Evolutionary conservation across 148 eudicot genomes (phyloP).

Genomic region (Mesembryanthemum crystallinum): DNA sequence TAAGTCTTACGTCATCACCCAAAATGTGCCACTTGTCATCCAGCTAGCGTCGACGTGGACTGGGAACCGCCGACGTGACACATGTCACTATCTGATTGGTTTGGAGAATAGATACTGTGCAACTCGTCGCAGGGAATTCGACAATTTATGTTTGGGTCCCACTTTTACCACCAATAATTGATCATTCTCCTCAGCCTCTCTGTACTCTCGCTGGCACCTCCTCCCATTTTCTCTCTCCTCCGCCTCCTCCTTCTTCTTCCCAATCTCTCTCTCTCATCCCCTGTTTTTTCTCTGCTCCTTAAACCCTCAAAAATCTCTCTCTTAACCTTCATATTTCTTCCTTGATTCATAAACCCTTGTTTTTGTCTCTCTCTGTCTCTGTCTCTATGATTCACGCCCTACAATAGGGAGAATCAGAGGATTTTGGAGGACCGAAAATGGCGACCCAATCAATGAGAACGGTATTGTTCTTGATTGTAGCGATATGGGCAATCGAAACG

Average conservation of each 20-base stretch:
- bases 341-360: neutral
- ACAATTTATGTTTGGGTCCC: slow-evolving; percentile 25
- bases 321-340: no score
- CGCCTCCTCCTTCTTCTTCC: neutral
- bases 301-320: slow-evolving; percentile 7
- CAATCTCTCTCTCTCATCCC: neutral
- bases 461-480: neutral
- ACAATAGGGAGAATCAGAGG: no score
- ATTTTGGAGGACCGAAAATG: slow-evolving; percentile 7
- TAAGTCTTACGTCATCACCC: slow-evolving; percentile 15
- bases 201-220: slow-evolving; percentile 24
- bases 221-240: neutral
- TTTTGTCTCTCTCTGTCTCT: slow-evolving; percentile 16
- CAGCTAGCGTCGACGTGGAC: slow-evolving; percentile 17
- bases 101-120: neutral
- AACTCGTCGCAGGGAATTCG: slow-evolving; percentile 22
- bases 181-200: slow-evolving; percentile 27
- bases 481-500: slow-evolving; percentile 8
- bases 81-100: neutral
- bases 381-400: slow-evolving; percentile 14
- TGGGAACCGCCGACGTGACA: neutral
- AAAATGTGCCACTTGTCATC: slow-evolving; percentile 21
- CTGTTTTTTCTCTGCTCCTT: neutral
- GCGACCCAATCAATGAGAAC: neutral
- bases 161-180: slow-evolving; percentile 35